Evolutionary conservation across 306 rosid genomes (phyloP).

Genomic region (Parietaria judaica): DNA sequence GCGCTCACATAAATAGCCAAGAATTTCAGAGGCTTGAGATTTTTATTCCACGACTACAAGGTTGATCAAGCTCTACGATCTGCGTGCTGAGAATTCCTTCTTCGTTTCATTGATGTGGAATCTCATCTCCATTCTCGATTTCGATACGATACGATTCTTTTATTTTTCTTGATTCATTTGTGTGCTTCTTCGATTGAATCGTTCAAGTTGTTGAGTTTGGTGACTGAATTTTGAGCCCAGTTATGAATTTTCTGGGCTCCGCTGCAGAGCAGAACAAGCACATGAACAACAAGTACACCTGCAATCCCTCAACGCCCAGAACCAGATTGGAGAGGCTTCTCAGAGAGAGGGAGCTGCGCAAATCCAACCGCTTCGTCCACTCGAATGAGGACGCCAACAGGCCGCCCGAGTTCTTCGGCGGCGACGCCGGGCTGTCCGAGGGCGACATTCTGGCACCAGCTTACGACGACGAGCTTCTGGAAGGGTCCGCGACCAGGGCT

Average conservation of each 20-base stretch:
- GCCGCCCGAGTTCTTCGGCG: conserved; percentile 33
- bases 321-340: conserved; percentile 87
- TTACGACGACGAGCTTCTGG: conserved; percentile 46
- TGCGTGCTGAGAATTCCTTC: not conserved
- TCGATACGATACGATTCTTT: no score
- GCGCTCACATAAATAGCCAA: not conserved
- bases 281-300: conserved; percentile 49
- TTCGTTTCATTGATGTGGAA: not conserved
- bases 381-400: conserved; percentile 38
- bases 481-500: conserved; percentile 27
- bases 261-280: conserved; percentile 21
- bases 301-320: conserved; percentile 60
- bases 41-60: not conserved
- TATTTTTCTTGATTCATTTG: not conserved
- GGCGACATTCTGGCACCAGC: conserved; percentile 26
- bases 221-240: no score
- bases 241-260: no score
- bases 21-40: not conserved
- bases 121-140: not conserved
- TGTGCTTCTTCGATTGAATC: no score
- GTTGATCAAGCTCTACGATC: no score
- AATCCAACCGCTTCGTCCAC: conserved; percentile 32
- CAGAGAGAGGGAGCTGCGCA: conserved; percentile 86
- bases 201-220: no score
- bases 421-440: conserved; percentile 24